Conservation (phyloP, 208 protist genomes). For the Cochliopodium minus region DNA sequence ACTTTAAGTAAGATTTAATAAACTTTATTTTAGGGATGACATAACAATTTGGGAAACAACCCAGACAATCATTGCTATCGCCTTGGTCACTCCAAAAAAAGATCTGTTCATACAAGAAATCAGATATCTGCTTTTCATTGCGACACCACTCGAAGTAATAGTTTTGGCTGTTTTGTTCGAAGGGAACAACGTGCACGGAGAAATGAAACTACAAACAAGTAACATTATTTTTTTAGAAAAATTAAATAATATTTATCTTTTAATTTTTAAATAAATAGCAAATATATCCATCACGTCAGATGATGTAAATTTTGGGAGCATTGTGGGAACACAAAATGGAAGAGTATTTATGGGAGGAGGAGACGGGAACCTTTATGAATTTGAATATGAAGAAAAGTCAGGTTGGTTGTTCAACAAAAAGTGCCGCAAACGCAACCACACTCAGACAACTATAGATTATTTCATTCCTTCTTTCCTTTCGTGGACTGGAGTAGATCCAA, state of each 20-base stretch:
- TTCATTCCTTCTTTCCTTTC: conserved; percentile 4
- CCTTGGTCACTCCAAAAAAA: conserved; percentile 17
- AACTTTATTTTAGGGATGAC: no score
- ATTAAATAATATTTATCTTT: not conserved
- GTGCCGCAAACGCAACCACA: conserved; percentile 12
- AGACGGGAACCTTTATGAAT: conserved; percentile 33
- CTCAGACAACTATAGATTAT: not conserved
- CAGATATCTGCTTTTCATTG: conserved; percentile 25
- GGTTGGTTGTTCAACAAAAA: conserved; percentile 19
- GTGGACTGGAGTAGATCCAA: not conserved
- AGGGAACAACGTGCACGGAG: not conserved
- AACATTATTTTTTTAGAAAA: not conserved
- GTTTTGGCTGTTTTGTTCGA: conserved; percentile 21
- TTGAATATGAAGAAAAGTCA: conserved; percentile 23
- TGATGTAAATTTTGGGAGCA: conserved; percentile 28
- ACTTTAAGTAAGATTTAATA: no score
- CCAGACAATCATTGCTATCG: conserved; percentile 25
- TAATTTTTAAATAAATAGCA: conserved; percentile 10
- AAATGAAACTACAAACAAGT: not conserved
- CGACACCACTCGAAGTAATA: conserved; percentile 23
- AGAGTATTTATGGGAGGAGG: conserved; percentile 31
- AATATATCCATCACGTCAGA: conserved; percentile 19
- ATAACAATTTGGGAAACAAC: no score
- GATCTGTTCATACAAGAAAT: conserved; percentile 23
- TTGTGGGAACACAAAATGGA: conserved; percentile 27